A percentile compares a stretch with the other conserved stretches of the same genome.
Conservation (phyloP, 2,329 filamentous ascomycete species). For the Cytospora leucostoma region DNA sequence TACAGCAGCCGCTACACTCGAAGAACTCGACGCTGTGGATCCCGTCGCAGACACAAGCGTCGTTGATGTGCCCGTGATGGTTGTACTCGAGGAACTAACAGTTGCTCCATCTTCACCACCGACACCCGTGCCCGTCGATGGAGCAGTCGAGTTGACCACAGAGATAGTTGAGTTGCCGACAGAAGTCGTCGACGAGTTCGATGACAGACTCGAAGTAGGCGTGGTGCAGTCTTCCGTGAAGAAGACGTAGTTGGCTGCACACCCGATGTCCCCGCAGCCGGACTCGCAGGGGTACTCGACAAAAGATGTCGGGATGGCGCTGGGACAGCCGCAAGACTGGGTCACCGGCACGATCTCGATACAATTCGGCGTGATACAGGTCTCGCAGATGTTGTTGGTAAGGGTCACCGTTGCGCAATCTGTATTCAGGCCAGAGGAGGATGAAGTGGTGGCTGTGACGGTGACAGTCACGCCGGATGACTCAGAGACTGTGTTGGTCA, state of each 20-base stretch:
- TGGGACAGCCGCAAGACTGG: slow-evolving; percentile 29
- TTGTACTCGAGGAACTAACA: slow-evolving; percentile 1
- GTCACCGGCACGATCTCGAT: slow-evolving; percentile 28
- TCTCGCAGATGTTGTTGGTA: slow-evolving; percentile 28
- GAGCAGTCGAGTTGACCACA: slow-evolving; percentile 4
- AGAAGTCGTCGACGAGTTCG: slow-evolving; percentile 1
- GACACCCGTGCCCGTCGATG: neutral
- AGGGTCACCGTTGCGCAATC: slow-evolving; percentile 30
- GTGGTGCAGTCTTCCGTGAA: slow-evolving; percentile 22
- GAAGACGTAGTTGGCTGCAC: slow-evolving; percentile 25
- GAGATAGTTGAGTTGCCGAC: neutral
- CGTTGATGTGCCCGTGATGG: slow-evolving; percentile 2
- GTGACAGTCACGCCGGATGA: neutral
- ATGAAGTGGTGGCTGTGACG: slow-evolving; percentile 7
- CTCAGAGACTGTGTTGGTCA: slow-evolving; percentile 4
- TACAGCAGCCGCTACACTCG: slow-evolving; percentile 17
- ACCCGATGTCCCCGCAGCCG: slow-evolving; percentile 28
- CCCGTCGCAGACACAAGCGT: slow-evolving; percentile 10
- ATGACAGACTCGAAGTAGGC: neutral
- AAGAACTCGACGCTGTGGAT: slow-evolving; percentile 7
- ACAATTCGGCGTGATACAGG: slow-evolving; percentile 27
- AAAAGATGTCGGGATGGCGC: slow-evolving; percentile 24
- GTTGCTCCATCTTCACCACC: neutral
- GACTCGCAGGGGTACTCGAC: slow-evolving; percentile 27
- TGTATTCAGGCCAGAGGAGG: neutral